Conservation (phyloP, 805 yeast genomes). For the Saccharomyces kudriavzevii region DNA sequence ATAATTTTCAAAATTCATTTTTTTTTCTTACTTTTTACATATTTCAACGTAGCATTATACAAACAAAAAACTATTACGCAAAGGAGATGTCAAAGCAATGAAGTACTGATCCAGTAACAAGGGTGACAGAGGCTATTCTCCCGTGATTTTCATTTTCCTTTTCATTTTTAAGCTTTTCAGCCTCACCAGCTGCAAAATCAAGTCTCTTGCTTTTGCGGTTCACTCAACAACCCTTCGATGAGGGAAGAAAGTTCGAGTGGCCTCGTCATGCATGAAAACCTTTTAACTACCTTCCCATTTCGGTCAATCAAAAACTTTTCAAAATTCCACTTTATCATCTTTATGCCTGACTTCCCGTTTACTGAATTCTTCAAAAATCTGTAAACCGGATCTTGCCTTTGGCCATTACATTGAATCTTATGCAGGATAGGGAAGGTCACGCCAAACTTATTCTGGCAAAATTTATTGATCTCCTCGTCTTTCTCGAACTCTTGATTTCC, state of each 20-base stretch:
- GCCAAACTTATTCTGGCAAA: slow-evolving; percentile 74
- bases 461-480: slow-evolving; percentile 56
- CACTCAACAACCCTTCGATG: slow-evolving; percentile 46
- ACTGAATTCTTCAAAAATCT: slow-evolving; percentile 60
- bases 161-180: neutral
- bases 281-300: slow-evolving; percentile 44
- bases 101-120: neutral
- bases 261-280: slow-evolving; percentile 58
- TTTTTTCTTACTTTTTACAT: too few relatives aligned
- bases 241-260: slow-evolving; percentile 55
- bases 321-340: slow-evolving; percentile 67
- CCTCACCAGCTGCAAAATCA: neutral
- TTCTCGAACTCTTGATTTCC: slow-evolving; percentile 66
- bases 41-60: too few relatives aligned
- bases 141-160: neutral
- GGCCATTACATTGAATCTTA: slow-evolving; percentile 84
- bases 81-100: neutral
- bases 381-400: slow-evolving; percentile 69
- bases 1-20: neutral
- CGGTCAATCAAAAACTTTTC: slow-evolving; percentile 55
- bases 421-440: slow-evolving; percentile 81
- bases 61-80: neutral
- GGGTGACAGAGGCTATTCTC: neutral
- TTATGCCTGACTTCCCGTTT: slow-evolving; percentile 53
- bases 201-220: neutral